Conservation (phyloP, 106 monocot genomes). For the Cymbidium sinense region DNA sequence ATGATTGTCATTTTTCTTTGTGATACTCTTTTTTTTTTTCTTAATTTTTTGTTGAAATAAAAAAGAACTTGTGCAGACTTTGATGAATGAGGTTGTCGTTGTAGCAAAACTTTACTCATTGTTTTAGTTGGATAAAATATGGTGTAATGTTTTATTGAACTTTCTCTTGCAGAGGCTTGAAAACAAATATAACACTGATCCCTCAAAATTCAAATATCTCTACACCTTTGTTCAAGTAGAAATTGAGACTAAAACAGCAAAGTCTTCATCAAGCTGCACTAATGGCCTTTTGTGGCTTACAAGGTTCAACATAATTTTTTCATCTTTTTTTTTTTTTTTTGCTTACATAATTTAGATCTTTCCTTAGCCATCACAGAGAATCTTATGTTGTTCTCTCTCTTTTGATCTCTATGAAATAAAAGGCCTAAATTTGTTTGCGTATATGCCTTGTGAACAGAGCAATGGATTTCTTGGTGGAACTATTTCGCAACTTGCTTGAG, state of each 20-base stretch:
- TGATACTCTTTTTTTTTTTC: background rate
- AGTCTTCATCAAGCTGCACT: conserved; percentile 72
- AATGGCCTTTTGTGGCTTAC: conserved; percentile 84
- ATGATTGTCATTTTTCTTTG: background rate
- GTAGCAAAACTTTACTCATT: no score
- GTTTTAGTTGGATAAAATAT: background rate
- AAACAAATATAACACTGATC: conserved; percentile 54
- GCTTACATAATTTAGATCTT: background rate
- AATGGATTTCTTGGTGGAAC: conserved; percentile 84
- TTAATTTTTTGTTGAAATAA: background rate
- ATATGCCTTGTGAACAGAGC: conserved; percentile 37
- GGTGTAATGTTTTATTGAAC: background rate
- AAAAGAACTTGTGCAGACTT: background rate
- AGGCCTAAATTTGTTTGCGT: background rate
- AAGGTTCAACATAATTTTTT: conserved; percentile 25
- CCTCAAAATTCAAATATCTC: conserved; percentile 61
- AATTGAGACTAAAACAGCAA: conserved; percentile 63
- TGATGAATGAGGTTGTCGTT: no score
- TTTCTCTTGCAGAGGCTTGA: conserved; percentile 59
- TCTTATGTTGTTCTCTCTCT: background rate
- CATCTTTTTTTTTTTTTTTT: background rate
- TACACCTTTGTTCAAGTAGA: conserved; percentile 74
- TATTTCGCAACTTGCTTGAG: conserved; percentile 66
- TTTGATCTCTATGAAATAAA: background rate
- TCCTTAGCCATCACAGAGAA: background rate